A percentile compares a stretch with the other conserved stretches of the same genome.
Evolutionary conservation across 148 eudicot genomes (phyloP).

Genomic region (Chenopodium formosanum): DNA sequence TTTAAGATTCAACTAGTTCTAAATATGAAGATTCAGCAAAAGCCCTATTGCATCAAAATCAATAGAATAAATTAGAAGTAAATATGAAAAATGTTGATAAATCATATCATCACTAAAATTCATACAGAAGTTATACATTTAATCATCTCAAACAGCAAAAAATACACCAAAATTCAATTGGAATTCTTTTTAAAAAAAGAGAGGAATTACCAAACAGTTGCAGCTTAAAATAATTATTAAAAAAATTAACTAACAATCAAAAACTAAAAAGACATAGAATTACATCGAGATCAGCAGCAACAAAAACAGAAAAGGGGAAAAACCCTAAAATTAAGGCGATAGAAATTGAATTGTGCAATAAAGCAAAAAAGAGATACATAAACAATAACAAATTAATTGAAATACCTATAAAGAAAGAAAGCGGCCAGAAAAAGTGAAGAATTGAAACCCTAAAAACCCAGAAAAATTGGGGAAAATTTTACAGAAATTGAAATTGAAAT

Average conservation of each 20-base stretch:
- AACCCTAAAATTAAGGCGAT: conserved; percentile 27
- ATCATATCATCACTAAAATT: background rate
- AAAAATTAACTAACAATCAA: background rate
- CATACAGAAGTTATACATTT: background rate
- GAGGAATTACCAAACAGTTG: background rate
- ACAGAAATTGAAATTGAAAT: background rate
- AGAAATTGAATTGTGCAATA: conserved; percentile 9
- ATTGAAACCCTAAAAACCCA: conserved; percentile 3
- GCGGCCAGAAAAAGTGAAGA: conserved; percentile 4
- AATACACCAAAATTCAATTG: conserved; percentile 6
- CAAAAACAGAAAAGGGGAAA: conserved; percentile 5
- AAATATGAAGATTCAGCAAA: background rate
- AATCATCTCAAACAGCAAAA: background rate
- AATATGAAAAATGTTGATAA: background rate
- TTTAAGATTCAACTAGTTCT: background rate
- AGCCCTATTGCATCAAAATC: background rate
- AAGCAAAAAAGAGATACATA: background rate
- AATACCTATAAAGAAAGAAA: conserved; percentile 16
- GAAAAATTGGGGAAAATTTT: background rate
- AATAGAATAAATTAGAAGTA: background rate
- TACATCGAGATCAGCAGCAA: conserved; percentile 16
- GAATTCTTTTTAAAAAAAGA: background rate
- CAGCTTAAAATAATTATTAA: background rate
- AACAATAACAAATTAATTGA: background rate
- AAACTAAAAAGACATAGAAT: background rate